Base-by-base conservation (phyloP, 2,329 filamentous ascomycete species). In the Ophioceras dolichostomum region DNA sequence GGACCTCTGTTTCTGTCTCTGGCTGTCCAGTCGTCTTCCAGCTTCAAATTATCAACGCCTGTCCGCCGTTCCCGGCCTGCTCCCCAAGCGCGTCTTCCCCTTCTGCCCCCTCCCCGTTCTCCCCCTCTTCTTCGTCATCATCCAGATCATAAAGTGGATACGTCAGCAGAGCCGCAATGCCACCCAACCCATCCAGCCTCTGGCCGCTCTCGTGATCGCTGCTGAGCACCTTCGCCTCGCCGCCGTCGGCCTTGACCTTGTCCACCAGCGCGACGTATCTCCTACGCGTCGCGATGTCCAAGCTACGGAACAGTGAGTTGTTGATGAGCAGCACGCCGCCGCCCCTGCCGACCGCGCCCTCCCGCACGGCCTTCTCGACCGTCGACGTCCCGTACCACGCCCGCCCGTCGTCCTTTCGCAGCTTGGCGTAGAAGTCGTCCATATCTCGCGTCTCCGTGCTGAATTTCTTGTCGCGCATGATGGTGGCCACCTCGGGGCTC, bases 171-270 rank as follows among this genome's bases (percentile, higher is more conserved):
- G 87, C 87, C 13, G 89, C 91, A 43, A 98, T 81, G 14, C 87
- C 83, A 1, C 91, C 88, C 42, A 96, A 57, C 10, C 79, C 82
- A 46, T 88, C 84, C 12, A 98, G 60, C 41, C 87, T 68, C 61
- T 82, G 81, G 1, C 91, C 91, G 55, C 88, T 95, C 63, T 95
- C 89, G 57, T 96, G 89, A 51, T 93, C 82, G 49, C 83, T 88
- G 57, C 89, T 96, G 20, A 96, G 61, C n/a, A 96, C 75, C 38
- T 84, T 69, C 1, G 86, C 84, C 46, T 95, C 87, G 2, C 89
- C 91, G 5, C 89, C 91, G 45, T 86, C 79, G 3, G 78, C 78
- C 45, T 79, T 76, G n/a, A 96, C 89, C 43, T 79, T 79, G 55
- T 96, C 89, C 4, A 96, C 88, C 32, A 96, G 67, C 8, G 64